Evolutionary conservation across 768 basidiomycete genomes (phyloP), one percentile per base, ranked within the genome.

Genomic region (Lepiota venenata): DNA sequence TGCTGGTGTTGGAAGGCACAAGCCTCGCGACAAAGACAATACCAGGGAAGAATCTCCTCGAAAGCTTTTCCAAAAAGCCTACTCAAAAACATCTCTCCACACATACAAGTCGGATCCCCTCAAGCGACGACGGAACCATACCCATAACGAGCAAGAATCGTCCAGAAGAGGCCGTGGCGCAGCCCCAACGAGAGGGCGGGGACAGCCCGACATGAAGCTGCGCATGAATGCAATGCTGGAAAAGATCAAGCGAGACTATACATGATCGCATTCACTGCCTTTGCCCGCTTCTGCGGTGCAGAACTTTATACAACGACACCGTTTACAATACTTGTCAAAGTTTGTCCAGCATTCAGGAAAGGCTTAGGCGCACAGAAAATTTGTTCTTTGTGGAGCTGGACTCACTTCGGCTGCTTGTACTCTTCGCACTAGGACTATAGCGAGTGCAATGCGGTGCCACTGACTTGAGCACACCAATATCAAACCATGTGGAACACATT

Each of bases 221-320:
- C 84, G 92, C 47, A 95, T 96, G 91, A 82, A 84, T 57, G 85
- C 81, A 25, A 77, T 96, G 77, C 78, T 96, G 55, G 90, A 92
- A 67, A 86, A 87, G 70, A 93, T 96, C 60, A 88, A 90, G 67
- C 80, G 78, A 45, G 79, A 85, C 61, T 66, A 52, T n/a, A 20
- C 41, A 36, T 52, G 50, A 52, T 39, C 12, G 32, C 10, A 8
- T 16, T 32, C 32, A 32, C 32, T 32, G 32, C 6, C 10, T 32
- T 32, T 32, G 10, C 32, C 32, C 32, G 32, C 32, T 11, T 32
- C 32, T 32, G 32, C 32, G 10, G 32, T 32, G 10, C 32, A 11
- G 32, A 32, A 2, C 32, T 8, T 7, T 9, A 32, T 32, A 32
- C 32, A 2, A 32, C 8, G 32, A 2, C 4, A 32, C 32, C 32